Evolutionary conservation across 78 protist genomes (phyloP).

Genomic region (Speleostelium caveatum): DNA sequence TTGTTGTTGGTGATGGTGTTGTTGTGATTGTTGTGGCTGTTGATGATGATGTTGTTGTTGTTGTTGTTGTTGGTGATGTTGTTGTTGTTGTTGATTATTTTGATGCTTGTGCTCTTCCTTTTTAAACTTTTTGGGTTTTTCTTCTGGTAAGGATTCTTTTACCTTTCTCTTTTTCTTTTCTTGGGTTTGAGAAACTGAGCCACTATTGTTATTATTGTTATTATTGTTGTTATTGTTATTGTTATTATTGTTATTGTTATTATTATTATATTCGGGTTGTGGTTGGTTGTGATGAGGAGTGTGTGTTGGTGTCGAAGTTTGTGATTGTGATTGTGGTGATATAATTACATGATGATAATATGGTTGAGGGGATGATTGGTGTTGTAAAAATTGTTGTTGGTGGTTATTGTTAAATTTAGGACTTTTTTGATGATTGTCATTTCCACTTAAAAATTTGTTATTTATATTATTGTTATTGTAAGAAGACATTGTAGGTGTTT

Average conservation of each 20-base stretch:
- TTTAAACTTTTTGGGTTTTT: not conserved
- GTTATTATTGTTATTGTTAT: not conserved
- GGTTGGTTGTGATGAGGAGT: conserved; percentile 8
- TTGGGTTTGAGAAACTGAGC: too few relatives aligned
- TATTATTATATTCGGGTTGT: not conserved
- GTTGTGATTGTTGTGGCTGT: too few relatives aligned
- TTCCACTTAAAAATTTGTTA: not conserved
- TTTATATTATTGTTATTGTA: not conserved
- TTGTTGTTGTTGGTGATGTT: too few relatives aligned
- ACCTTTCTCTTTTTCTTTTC: too few relatives aligned
- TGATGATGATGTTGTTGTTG: too few relatives aligned
- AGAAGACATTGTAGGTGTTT: not conserved
- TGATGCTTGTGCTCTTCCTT: not conserved
- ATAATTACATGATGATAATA: too few relatives aligned
- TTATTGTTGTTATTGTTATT: too few relatives aligned
- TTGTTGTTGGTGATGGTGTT: conserved; percentile 13
- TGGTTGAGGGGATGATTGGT: too few relatives aligned
- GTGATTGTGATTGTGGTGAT: not conserved
- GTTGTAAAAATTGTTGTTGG: not conserved
- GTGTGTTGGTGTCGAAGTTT: not conserved
- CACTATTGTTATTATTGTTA: not conserved
- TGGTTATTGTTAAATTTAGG: not conserved
- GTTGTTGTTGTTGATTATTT: too few relatives aligned
- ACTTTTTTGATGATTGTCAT: not conserved
- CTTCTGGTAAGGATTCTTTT: too few relatives aligned